Base-by-base conservation (phyloP, 768 basidiomycete species). In the Psilocybe subaeruginosa region DNA sequence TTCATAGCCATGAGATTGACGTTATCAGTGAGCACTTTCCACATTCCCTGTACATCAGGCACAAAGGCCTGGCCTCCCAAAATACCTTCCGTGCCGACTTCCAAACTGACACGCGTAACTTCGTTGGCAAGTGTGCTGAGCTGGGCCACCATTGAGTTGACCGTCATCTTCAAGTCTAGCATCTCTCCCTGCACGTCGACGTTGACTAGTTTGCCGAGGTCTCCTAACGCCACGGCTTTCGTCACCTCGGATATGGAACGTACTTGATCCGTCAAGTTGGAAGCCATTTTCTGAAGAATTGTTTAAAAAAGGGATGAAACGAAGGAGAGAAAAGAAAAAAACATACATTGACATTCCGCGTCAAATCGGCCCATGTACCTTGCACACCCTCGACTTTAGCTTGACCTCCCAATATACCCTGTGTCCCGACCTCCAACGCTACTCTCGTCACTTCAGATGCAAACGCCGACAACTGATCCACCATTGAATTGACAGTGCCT, bases 131-230 rank as follows among this genome's bases (percentile, higher is more conserved):
- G 77, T 0, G 87, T 90, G 19, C 83, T 87, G 35, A 93, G 73
- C 68, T 91, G 88, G 19, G 87, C 95, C 82, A 77, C 96, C 96
- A 79, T 95, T 76, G 68, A 94, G 86, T 81, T 97, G 84, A 78
- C 93, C 0, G 95, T 98, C 73, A 90, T 82, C 76, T 93, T 92
- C 74, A 92, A 74, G 68, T 94, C 91, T 23, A 95, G 83, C 86
- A 98, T 95, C 78, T 98, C 96, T 48, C 95, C 95, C 68, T 94
- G 90, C 12, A 95, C 95, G 67, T 96, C 92, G 59, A 97, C 95
- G 63, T 93, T 87, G 70, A 97, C 95, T 29, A 87, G 86, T 70
- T 92, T 89, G 66, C 82, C 84, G 50, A 97, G 75, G 72, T 97
- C 94, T 17, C 95, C 95, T 54, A 85, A 77, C 1, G 95, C 93